Evolutionary conservation across 192 early-diverging fungal genomes (phyloP).

Genomic region (Coemansia sp.): DNA sequence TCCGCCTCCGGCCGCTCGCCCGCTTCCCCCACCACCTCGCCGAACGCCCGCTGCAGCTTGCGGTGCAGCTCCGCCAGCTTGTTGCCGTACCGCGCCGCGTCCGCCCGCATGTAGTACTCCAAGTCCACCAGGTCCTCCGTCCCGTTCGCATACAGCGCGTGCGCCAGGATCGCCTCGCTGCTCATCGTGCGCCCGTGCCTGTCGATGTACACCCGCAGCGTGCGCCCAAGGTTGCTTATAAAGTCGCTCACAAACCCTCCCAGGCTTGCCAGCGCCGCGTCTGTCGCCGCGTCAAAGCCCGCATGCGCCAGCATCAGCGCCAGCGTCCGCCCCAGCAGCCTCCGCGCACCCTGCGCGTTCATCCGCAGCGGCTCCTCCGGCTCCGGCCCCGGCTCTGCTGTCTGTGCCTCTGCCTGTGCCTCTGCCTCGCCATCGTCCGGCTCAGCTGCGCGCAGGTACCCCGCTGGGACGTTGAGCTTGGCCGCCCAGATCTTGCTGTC

Average conservation of each 20-base stretch:
- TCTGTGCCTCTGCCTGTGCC: not conserved
- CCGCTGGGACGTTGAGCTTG: slow-evolving; percentile 51
- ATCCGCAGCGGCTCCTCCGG: slow-evolving; percentile 21
- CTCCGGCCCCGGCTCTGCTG: not conserved
- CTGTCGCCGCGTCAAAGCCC: slow-evolving; percentile 83
- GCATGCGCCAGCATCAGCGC: slow-evolving; percentile 76
- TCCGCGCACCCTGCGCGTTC: slow-evolving; percentile 58
- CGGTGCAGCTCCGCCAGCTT: slow-evolving; percentile 74
- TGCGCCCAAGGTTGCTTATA: slow-evolving; percentile 79
- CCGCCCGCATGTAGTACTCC: slow-evolving; percentile 76
- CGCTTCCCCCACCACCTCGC: slow-evolving; percentile 32
- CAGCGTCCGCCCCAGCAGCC: slow-evolving; percentile 59
- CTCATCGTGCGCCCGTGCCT: slow-evolving; percentile 70
- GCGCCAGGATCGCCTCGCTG: slow-evolving; percentile 78
- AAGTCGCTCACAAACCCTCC: slow-evolving; percentile 80
- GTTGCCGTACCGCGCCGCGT: slow-evolving; percentile 68
- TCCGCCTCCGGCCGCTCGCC: slow-evolving; percentile 36
- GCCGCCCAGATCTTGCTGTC: slow-evolving; percentile 61
- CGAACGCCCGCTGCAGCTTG: slow-evolving; percentile 71
- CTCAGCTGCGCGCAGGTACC: slow-evolving; percentile 10
- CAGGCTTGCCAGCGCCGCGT: slow-evolving; percentile 64
- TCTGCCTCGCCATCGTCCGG: not conserved
- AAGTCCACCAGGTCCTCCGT: slow-evolving; percentile 63
- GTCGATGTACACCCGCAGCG: slow-evolving; percentile 74
- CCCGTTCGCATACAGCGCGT: slow-evolving; percentile 83